Evolutionary conservation across 2,329 filamentous ascomycete species (phyloP).

Genomic region (Botryosphaeria agaves): DNA sequence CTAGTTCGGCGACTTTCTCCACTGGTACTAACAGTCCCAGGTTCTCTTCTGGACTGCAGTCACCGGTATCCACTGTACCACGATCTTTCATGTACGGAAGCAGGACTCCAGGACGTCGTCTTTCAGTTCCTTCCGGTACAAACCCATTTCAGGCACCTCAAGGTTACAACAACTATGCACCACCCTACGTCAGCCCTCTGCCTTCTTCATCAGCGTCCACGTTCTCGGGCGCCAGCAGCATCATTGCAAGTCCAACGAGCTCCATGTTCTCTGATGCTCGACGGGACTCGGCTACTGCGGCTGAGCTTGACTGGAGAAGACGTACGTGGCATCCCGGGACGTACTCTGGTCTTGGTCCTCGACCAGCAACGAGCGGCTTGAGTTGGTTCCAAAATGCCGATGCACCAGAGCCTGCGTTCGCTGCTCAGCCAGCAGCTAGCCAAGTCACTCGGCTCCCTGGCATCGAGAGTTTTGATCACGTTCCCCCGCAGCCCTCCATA

Average conservation of each 20-base stretch:
- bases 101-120: conserved; percentile 51
- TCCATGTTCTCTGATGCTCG: conserved; percentile 43
- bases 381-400: conserved; percentile 60
- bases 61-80: conserved; percentile 53
- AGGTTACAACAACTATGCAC: conserved; percentile 35
- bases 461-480: conserved; percentile 79
- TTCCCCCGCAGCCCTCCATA: conserved; percentile 44
- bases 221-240: conserved; percentile 40
- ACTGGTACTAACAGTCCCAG: conserved; percentile 60
- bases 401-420: conserved; percentile 37
- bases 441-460: conserved; percentile 61
- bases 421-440: conserved; percentile 33
- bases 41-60: conserved; percentile 50
- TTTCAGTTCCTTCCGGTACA: conserved; percentile 64
- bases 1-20: conserved; percentile 69
- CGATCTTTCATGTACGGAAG: conserved; percentile 53
- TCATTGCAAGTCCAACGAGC: conserved; percentile 49
- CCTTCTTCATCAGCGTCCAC: conserved; percentile 35
- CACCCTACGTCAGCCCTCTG: conserved; percentile 36
- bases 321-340: conserved; percentile 85
- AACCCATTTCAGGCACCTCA: conserved; percentile 58
- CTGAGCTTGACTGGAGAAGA: conserved; percentile 63
- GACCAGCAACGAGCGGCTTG: conserved; percentile 53
- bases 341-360: conserved; percentile 37
- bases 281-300: conserved; percentile 45